Evolutionary conservation across 352 stramenopile genomes (phyloP).

Genomic region (Pythium sp.): DNA sequence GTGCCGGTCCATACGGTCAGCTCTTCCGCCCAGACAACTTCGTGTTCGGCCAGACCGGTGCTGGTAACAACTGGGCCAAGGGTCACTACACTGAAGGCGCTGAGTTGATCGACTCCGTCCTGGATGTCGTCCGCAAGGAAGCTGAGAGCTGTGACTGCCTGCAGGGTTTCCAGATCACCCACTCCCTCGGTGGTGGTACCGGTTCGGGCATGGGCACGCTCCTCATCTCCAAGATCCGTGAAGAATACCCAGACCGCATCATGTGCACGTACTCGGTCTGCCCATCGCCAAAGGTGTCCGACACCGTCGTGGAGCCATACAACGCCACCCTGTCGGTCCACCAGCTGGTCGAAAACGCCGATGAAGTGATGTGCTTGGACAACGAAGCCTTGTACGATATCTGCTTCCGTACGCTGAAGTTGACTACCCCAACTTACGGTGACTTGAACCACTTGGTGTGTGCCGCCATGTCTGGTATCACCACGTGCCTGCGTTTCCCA

Average conservation of each 20-base stretch:
- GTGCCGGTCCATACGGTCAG: constrained; percentile 93
- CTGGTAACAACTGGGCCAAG: constrained; percentile 99
- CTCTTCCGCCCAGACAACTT: constrained; percentile 99
- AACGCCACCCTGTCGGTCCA: constrained; percentile 99
- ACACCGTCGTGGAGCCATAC: constrained; percentile 99
- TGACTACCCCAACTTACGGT: constrained; percentile 97
- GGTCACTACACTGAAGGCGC: constrained; percentile 99
- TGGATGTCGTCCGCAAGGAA: constrained; percentile 99
- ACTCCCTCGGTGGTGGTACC: constrained; percentile 99
- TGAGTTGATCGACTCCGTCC: constrained; percentile 97
- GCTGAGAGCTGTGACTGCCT: constrained; percentile 98
- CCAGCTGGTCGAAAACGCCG: constrained; percentile 99
- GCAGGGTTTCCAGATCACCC: constrained; percentile 99
- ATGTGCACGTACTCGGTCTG: constrained; percentile 99
- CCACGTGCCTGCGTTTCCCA: constrained; percentile 98
- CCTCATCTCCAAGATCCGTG: constrained; percentile 95
- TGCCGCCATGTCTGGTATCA: constrained; percentile 98
- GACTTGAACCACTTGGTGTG: constrained; percentile 99
- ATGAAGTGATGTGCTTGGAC: constrained; percentile 99
- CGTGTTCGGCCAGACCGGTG: constrained; percentile 97
- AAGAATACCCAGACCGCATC: constrained; percentile 98
- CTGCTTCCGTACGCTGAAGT: constrained; percentile 99
- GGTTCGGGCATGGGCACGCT: constrained; percentile 99
- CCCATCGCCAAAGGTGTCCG: constrained; percentile 97
- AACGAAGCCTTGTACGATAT: constrained; percentile 99